phyloP scores from a whole-genome alignment of 352 stramenopile genomes.

The Thraustochytrium striatum region DNA sequence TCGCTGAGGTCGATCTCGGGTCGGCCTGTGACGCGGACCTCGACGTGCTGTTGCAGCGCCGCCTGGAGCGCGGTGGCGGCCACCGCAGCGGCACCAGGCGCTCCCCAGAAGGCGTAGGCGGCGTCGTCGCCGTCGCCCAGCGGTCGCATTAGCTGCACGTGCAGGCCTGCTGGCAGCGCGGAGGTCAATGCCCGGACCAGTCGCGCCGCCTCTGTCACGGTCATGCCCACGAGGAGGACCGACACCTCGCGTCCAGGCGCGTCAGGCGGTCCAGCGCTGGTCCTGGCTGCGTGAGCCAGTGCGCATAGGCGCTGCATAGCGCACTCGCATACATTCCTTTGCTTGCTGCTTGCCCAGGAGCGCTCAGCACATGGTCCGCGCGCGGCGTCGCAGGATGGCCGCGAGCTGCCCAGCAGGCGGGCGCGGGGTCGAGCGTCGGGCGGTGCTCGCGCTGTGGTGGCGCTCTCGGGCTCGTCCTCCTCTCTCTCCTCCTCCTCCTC shows the following conservation, averaged over 20 bases:
- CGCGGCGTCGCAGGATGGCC: too few relatives aligned
- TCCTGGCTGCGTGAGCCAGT: not conserved
- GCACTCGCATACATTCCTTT: not conserved
- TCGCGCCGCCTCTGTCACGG: not conserved
- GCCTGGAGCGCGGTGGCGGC: too few relatives aligned
- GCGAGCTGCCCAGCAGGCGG: too few relatives aligned
- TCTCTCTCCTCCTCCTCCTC: too few relatives aligned
- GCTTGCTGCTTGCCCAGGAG: too few relatives aligned
- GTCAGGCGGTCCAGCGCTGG: not conserved
- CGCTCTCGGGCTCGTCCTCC: too few relatives aligned
- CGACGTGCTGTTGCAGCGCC: not conserved
- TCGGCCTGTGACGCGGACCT: too few relatives aligned
- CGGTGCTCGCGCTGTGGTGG: too few relatives aligned
- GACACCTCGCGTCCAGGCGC: not conserved
- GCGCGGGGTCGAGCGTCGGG: too few relatives aligned
- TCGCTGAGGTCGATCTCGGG: too few relatives aligned
- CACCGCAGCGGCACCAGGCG: too few relatives aligned
- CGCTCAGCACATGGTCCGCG: too few relatives aligned
- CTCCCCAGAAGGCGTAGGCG: not conserved
- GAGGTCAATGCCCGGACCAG: not conserved
- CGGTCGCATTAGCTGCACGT: not conserved
- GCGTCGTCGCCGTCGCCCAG: slow-evolving; percentile 3
- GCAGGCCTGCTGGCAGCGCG: not conserved
- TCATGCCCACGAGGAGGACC: slow-evolving; percentile 9
- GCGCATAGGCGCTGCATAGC: not conserved